Percentiles rank a stretch among this genome's conserved stretches.
These are phyloP conservation scores for Trypanosoma conorhini DNA, from an alignment of 208 protist genomes.

Conservation along the genomic window DNA sequence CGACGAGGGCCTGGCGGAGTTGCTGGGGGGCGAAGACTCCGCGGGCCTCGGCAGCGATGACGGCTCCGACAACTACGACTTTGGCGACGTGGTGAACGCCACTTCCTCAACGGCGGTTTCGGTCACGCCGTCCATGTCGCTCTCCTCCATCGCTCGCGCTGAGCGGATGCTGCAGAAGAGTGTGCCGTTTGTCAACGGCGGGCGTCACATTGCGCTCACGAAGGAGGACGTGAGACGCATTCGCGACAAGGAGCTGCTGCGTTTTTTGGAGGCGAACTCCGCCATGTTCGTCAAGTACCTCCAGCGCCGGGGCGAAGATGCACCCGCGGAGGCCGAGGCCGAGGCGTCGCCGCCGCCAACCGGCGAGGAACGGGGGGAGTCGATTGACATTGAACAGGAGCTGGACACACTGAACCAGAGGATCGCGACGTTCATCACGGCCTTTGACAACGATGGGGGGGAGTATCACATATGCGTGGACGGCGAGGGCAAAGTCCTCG, in stretches of 20 bases:
- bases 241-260: constrained; percentile 57
- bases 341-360: neutral
- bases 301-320: constrained; percentile 3
- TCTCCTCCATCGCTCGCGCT: constrained; percentile 42
- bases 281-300: constrained; percentile 39
- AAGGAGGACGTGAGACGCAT: constrained; percentile 62
- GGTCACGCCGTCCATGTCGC: constrained; percentile 34
- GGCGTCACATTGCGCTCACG: constrained; percentile 46
- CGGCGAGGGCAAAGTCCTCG: constrained; percentile 40
- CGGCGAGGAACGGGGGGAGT: neutral
- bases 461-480: constrained; percentile 67
- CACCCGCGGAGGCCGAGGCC: neutral
- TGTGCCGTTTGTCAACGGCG: constrained; percentile 48
- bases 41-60: neutral
- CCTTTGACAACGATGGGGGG: constrained; percentile 75
- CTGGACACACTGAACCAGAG: constrained; percentile 47
- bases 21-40: neutral
- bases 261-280: constrained; percentile 47
- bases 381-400: constrained; percentile 41
- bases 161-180: constrained; percentile 51
- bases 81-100: constrained; percentile 16
- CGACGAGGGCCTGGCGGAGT: neutral
- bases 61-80: neutral
- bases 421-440: constrained; percentile 84
- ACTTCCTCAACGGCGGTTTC: constrained; percentile 4